These are phyloP conservation scores for Cerrena zonata DNA, from an alignment of 1,284 basidiomycete species.

Conservation along the genomic window DNA sequence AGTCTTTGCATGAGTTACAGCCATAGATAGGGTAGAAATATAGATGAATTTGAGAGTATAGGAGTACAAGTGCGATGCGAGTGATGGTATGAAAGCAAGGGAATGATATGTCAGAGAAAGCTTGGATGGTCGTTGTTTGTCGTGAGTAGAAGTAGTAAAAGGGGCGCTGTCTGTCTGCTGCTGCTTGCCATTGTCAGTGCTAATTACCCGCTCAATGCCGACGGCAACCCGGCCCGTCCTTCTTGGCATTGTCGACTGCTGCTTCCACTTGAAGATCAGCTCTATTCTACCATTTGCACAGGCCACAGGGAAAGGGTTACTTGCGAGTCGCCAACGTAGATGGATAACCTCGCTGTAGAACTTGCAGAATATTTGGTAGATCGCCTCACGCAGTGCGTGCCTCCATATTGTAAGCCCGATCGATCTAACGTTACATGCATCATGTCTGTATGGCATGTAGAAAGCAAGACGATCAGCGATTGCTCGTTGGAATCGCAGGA, in stretches of 20 bases:
- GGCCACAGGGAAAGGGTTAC: too few relatives aligned
- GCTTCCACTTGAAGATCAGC: too few relatives aligned
- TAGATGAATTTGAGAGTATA: background rate
- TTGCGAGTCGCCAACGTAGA: too few relatives aligned
- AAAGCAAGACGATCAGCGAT: conserved; percentile 41
- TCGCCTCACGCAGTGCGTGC: conserved; percentile 22
- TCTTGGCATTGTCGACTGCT: background rate
- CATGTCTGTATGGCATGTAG: conserved; percentile 26
- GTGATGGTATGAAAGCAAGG: background rate
- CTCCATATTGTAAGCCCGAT: background rate
- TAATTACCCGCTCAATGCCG: background rate
- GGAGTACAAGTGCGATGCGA: too few relatives aligned
- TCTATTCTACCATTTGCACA: too few relatives aligned
- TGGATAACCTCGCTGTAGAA: conserved; percentile 21
- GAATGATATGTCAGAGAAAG: background rate
- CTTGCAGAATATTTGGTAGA: conserved; percentile 31
- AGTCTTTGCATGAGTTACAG: conserved; percentile 12
- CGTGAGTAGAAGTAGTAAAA: too few relatives aligned
- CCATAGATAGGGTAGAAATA: conserved; percentile 2
- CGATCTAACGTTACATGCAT: background rate
- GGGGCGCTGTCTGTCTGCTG: background rate
- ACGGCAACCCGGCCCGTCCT: background rate
- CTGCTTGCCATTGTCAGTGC: background rate
- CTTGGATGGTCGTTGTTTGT: background rate
- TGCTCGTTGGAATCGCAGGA: conserved; percentile 74